Evolutionary conservation across 108 stramenopile genomes (phyloP), one percentile per base, ranked within the genome.

Genomic region (Nitzschia sp.): DNA sequence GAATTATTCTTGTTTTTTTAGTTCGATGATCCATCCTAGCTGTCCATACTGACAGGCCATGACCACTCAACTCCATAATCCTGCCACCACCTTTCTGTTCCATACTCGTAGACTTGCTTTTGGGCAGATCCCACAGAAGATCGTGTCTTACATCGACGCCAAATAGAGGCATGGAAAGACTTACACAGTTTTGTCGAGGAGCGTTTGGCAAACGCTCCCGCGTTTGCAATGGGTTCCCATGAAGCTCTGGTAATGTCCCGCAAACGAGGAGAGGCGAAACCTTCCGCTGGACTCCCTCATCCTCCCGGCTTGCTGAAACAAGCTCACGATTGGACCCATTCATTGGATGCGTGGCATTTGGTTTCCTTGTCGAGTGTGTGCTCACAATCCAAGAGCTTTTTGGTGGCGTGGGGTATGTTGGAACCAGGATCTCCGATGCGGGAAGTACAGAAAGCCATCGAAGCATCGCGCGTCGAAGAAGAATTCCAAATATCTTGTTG

Each of bases 401-500:
- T 95, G 48, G 71, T 97, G 29, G 98, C 83, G 0, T 81, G 92
- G 34, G 90, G 91, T 17, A 44, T 81, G 53, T 38, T 80, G 79
- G 79, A 75, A 55, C 41, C 25, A 28, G 38, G 35, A 38, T 65
- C 35, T 27, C 59, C 63, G 47, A 53, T 68, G 54, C 66, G 33
- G 1, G 70, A 68, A 11, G 62, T 80, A 2, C 61, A 72, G n/a
- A 69, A 92, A 69, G 97, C 96, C 13, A 70, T 85, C 33, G 69
- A 76, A 25, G 97, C 97, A 9, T 77, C 89, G 16, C 81, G 99
- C 16, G 86, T 99, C 2, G 99, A 99, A 75, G 99, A 99, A 73
- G 98, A 98, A 69, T 98, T 96, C 69, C 94, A 99, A 68, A 95
- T 98, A 64, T 84, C 88, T 33, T 73, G 70, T 44, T 98, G 98